Evolutionary conservation across 2,329 filamentous ascomycete species (phyloP), one percentile per base, ranked within the genome.

Genomic region (Polychaeton citri): DNA sequence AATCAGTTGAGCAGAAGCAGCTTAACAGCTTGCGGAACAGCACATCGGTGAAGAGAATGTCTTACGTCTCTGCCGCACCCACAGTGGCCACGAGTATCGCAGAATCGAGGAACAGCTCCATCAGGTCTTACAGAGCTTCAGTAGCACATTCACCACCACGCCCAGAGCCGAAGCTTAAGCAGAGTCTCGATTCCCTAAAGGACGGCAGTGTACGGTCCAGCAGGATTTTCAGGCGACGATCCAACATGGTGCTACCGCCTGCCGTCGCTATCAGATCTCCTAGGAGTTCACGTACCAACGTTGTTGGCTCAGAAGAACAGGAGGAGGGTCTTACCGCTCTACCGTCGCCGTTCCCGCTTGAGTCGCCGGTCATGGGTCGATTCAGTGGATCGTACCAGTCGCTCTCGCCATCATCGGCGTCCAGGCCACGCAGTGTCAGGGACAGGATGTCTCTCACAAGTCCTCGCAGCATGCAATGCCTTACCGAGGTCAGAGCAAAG

Each of bases 21-120:
- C 43, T 53, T 6, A 46, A 49, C 34, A 51, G 43, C 21, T 35
- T 53, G 6, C 50, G 49, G 5, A 47, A 45, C 19, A 55, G 50
- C 38, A 38, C 19, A 15, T 38, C 37, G 3, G 21, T 28, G 15
- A 28, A 35, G 26, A 34, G 37, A 16, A 38, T 38, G 37, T 33
- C 37, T n/a, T 21, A 26, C 7, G 32, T 38, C n/a, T 24, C 37
- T 17, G 37, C 21, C 5, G 33, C 15, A 12, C 33, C 33, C 9
- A 16, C 33, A 4, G 33, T 26, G 3, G 15, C 19, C 3, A 21
- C 33, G 16, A 17, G 16, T 15, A 28, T 21, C n/a, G 16, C 19
- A 12, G 4, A 12, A 16, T 15, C 16, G 19, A 26, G 21, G 19
- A 5, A 28, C 33, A 30, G 16, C 12, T 16, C 19, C 9, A 26